Evolutionary conservation across 768 basidiomycete genomes (phyloP).

Genomic region (Xanthoconium purpureum): DNA sequence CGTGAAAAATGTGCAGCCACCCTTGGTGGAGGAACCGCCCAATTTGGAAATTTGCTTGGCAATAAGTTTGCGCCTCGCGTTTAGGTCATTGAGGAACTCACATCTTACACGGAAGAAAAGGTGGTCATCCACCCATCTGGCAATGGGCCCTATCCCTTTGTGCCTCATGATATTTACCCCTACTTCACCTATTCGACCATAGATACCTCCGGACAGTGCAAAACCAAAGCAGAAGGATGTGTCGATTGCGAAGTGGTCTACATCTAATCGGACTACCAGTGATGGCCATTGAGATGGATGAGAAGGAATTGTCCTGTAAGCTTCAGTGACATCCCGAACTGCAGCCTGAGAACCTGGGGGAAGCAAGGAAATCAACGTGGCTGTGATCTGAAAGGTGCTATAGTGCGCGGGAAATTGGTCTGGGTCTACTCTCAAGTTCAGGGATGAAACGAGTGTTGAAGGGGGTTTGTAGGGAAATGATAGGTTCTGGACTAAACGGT

Average conservation of each 20-base stretch:
- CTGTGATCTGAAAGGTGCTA: background rate
- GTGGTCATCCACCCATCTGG: background rate
- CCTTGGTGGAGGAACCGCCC: background rate
- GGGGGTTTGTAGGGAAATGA: background rate
- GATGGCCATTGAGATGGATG: background rate
- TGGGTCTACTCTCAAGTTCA: background rate
- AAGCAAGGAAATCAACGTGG: background rate
- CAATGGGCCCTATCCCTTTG: background rate
- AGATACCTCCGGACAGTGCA: background rate
- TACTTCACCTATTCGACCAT: background rate
- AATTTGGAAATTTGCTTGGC: background rate
- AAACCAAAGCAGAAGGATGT: background rate
- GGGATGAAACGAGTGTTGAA: background rate
- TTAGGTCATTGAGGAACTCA: background rate
- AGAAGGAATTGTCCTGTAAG: background rate
- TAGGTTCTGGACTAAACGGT: background rate
- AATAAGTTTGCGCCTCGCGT: background rate
- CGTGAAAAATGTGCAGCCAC: background rate
- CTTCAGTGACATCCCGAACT: background rate
- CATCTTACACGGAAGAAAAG: background rate
- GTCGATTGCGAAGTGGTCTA: background rate
- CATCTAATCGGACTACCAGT: accelerated
- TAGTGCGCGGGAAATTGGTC: background rate
- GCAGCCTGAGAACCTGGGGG: background rate
- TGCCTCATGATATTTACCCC: background rate